These are phyloP conservation scores for Pyrenophora graminea DNA, from an alignment of 2,329 filamentous ascomycete species.

Conservation along the genomic window DNA sequence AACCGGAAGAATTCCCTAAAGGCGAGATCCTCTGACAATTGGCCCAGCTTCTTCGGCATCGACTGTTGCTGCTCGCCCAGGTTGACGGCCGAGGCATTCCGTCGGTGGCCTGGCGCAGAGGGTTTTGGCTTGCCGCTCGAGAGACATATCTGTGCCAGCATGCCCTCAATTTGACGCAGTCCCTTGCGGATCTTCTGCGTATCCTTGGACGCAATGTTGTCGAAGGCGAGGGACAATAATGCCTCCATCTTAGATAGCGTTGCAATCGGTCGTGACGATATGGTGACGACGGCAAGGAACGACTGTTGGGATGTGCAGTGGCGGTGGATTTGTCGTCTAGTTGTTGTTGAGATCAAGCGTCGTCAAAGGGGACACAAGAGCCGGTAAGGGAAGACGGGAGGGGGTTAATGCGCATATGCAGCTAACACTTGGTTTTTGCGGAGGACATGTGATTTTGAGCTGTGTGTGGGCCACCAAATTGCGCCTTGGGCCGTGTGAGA, in stretches of 20 bases:
- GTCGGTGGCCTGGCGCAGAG: conserved; percentile 40
- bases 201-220: conserved; percentile 93
- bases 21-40: conserved; percentile 79
- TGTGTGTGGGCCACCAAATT: conserved; percentile 32
- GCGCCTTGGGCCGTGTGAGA: conserved; percentile 15
- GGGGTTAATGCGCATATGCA: conserved; percentile 37
- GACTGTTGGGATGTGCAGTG: conserved; percentile 6
- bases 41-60: conserved; percentile 59
- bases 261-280: conserved; percentile 4
- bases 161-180: conserved; percentile 87
- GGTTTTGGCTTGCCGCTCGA: conserved; percentile 51
- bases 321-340: conserved; percentile 6
- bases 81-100: conserved; percentile 45
- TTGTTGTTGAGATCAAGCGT: conserved; percentile 14
- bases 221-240: conserved; percentile 88
- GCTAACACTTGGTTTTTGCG: conserved; percentile 34
- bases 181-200: conserved; percentile 90
- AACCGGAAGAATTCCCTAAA: conserved; percentile 96
- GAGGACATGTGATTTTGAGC: conserved; percentile 30
- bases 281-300: conserved; percentile 10
- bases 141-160: conserved; percentile 93
- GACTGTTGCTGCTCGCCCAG: conserved; percentile 37
- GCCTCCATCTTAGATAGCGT: conserved; percentile 71
- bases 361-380: conserved; percentile 20
- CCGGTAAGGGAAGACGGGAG: conserved; percentile 17